Conservation (phyloP, 169 alveolate species). For the Babesia sp. region DNA sequence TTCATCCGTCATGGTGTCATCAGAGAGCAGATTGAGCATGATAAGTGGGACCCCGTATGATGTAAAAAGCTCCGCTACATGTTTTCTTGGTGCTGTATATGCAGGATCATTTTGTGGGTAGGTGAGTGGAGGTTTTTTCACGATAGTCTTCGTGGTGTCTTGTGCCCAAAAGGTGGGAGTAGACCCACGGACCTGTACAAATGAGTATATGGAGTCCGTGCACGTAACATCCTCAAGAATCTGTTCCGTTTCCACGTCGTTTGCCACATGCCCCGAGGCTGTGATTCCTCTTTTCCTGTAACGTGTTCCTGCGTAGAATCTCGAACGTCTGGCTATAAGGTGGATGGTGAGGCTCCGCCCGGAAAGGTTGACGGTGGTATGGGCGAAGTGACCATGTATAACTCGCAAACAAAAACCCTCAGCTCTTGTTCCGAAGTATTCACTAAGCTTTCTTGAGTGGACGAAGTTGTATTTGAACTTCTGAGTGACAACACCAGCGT, state of each 20-base stretch:
- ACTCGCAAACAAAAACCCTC: slow-evolving; percentile 46
- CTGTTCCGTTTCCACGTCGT: slow-evolving; percentile 95
- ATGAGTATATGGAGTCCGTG: slow-evolving; percentile 79
- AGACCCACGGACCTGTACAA: slow-evolving; percentile 93
- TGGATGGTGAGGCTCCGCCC: slow-evolving; percentile 62
- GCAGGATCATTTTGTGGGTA: slow-evolving; percentile 80
- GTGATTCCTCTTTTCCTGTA: slow-evolving; percentile 93
- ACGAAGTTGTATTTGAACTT: slow-evolving; percentile 65
- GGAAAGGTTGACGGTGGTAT: slow-evolving; percentile 42
- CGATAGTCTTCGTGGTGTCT: slow-evolving; percentile 56
- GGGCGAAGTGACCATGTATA: slow-evolving; percentile 70
- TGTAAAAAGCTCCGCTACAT: slow-evolving; percentile 31
- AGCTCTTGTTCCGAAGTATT: slow-evolving; percentile 6
- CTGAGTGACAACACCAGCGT: slow-evolving; percentile 40
- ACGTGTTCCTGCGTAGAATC: slow-evolving; percentile 93
- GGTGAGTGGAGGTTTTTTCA: slow-evolving; percentile 71
- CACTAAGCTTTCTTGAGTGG: slow-evolving; percentile 50
- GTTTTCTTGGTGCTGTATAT: slow-evolving; percentile 73
- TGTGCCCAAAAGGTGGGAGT: slow-evolving; percentile 94
- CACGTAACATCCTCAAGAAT: slow-evolving; percentile 76
- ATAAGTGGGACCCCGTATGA: slow-evolving; percentile 72
- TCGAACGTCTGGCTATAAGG: slow-evolving; percentile 90
- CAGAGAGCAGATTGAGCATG: slow-evolving; percentile 67
- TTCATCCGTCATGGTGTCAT: slow-evolving; percentile 67
- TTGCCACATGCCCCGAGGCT: slow-evolving; percentile 83